Evolutionary conservation across 345 rosid species (phyloP).

Genomic region (Eucalyptus rudis): DNA sequence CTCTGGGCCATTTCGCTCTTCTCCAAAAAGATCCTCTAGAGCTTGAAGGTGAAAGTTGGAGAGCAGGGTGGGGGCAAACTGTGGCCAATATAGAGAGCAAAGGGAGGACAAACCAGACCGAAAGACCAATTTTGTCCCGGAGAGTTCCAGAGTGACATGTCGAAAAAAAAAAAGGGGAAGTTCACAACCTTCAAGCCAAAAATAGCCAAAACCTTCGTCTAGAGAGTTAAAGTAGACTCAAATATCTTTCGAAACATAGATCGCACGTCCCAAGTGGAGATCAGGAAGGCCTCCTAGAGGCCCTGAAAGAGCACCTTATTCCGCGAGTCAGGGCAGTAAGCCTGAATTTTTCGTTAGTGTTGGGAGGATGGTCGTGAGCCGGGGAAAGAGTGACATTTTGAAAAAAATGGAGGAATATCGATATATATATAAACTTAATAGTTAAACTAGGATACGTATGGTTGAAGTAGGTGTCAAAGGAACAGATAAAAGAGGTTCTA

Average conservation of each 20-base stretch:
- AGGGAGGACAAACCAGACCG: background rate
- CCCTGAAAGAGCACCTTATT: accelerated
- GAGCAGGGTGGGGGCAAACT: background rate
- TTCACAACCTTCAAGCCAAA: background rate
- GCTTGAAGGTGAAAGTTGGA: background rate
- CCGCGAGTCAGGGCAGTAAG: accelerated
- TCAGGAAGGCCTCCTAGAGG: accelerated
- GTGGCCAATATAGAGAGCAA: background rate
- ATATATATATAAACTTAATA: accelerated
- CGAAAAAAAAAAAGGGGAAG: too few relatives aligned
- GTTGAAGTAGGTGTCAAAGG: background rate
- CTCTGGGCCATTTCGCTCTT: background rate
- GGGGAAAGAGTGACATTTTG: background rate
- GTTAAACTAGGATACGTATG: accelerated
- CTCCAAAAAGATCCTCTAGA: too few relatives aligned
- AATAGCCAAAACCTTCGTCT: background rate
- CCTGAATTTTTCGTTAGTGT: accelerated
- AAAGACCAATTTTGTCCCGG: background rate
- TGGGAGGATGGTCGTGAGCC: background rate
- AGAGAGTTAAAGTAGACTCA: background rate
- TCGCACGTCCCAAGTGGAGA: accelerated
- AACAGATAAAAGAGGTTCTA: background rate
- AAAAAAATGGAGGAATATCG: background rate
- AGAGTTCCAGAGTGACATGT: background rate
- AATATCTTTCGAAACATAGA: accelerated